phyloP scores from a whole-genome alignment of 306 rosid species.

The Corylus heterophylla region DNA sequence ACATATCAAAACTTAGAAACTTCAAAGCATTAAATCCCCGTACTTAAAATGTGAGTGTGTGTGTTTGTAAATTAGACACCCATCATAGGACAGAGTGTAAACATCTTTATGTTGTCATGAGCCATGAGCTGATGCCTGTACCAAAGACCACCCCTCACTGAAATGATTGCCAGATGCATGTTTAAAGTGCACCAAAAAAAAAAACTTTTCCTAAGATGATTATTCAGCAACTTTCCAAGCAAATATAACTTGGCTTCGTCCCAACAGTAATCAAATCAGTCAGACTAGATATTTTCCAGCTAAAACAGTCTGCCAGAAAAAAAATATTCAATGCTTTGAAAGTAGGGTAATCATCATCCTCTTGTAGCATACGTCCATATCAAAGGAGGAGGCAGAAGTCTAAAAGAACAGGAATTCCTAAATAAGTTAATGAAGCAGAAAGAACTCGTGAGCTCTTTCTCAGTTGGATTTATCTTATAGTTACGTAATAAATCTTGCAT shows the following conservation, averaged over 20 bases:
- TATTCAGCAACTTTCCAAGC: background rate
- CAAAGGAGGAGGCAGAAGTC: background rate
- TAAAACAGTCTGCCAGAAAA: background rate
- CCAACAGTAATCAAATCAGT: slow-evolving; percentile 1
- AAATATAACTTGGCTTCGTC: background rate
- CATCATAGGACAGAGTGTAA: background rate
- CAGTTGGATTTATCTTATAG: background rate
- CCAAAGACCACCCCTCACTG: background rate
- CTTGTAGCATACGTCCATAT: background rate
- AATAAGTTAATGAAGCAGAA: background rate
- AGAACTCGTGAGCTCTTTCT: background rate
- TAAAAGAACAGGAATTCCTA: background rate
- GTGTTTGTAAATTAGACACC: background rate
- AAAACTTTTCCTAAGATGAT: background rate
- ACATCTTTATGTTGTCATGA: background rate
- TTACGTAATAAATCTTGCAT: background rate
- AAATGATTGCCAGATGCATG: background rate
- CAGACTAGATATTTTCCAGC: slow-evolving; percentile 2
- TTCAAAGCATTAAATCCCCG: background rate
- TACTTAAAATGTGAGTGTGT: background rate
- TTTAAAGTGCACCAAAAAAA: background rate
- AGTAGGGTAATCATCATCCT: slow-evolving; percentile 3
- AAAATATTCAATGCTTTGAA: background rate
- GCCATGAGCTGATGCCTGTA: background rate
- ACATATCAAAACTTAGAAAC: too few relatives aligned